phyloP scores from a whole-genome alignment of 495 filamentous ascomycete species.

The Bombardia bombarda region DNA sequence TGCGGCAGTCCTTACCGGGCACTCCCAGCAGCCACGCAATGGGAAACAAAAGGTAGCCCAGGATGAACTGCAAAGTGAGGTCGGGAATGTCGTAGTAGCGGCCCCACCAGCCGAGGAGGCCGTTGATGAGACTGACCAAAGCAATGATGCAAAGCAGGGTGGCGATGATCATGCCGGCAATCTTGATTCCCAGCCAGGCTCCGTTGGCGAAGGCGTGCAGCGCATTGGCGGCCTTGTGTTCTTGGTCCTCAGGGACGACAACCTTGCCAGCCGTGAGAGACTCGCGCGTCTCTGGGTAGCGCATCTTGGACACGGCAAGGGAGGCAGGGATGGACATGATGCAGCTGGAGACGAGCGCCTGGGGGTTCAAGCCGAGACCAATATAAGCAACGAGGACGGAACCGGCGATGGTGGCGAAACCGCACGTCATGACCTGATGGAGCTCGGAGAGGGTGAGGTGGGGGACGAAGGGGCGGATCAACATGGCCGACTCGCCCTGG shows the following conservation, averaged over 20 bases:
- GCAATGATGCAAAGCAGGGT: slow-evolving; percentile 81
- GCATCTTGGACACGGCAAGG: slow-evolving; percentile 77
- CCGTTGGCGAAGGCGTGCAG: slow-evolving; percentile 84
- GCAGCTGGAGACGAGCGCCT: slow-evolving; percentile 83
- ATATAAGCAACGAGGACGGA: slow-evolving; percentile 77
- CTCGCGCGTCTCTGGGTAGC: slow-evolving; percentile 81
- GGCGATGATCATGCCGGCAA: slow-evolving; percentile 75
- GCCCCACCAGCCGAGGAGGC: slow-evolving; percentile 84
- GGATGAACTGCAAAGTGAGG: slow-evolving; percentile 67
- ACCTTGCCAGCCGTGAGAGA: slow-evolving; percentile 72
- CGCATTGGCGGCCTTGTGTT: slow-evolving; percentile 57
- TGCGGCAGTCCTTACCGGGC: slow-evolving; percentile 58
- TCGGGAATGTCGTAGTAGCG: slow-evolving; percentile 66
- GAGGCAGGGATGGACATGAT: slow-evolving; percentile 92
- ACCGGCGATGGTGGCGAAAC: slow-evolving; percentile 57
- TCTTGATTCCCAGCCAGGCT: slow-evolving; percentile 82
- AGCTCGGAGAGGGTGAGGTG: slow-evolving; percentile 78
- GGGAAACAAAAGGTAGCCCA: slow-evolving; percentile 79
- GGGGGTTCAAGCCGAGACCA: slow-evolving; percentile 66
- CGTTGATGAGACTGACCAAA: slow-evolving; percentile 66
- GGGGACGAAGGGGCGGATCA: slow-evolving; percentile 78
- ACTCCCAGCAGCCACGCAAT: slow-evolving; percentile 84
- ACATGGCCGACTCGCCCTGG: slow-evolving; percentile 87
- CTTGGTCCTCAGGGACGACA: slow-evolving; percentile 67
- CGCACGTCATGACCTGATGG: slow-evolving; percentile 83